These are phyloP conservation scores for Aethionema arabicum DNA, from an alignment of 345 rosid genomes.

Conservation along the genomic window DNA sequence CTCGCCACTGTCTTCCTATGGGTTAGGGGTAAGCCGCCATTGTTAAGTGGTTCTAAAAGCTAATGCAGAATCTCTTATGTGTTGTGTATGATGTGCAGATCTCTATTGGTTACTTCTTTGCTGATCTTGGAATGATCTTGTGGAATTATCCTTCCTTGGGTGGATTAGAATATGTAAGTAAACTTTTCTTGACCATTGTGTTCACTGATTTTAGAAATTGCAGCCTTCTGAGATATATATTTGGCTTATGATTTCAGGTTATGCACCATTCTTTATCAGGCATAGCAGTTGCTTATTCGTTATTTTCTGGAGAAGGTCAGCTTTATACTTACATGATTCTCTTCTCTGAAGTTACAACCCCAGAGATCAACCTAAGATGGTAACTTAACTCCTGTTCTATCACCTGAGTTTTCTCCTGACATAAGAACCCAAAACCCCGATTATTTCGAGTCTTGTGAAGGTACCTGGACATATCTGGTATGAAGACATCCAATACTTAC, in stretches of 20 bases:
- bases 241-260: conserved; percentile 52
- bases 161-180: conserved; percentile 87
- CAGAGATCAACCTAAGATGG: conserved; percentile 95
- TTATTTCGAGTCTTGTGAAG: conserved; percentile 28
- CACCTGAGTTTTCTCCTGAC: conserved; percentile 20
- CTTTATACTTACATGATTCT: conserved; percentile 81
- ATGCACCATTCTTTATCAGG: conserved; percentile 82
- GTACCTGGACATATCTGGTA: conserved; percentile 83
- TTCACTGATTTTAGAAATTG: too few species aligned
- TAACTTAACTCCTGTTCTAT: conserved; percentile 31
- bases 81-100: conserved; percentile 46
- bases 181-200: conserved; percentile 8
- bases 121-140: conserved; percentile 78
- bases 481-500: conserved; percentile 76
- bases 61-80: conserved; percentile 5
- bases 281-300: conserved; percentile 71
- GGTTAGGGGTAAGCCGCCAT: conserved; percentile 59
- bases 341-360: conserved; percentile 88
- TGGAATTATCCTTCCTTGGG: conserved; percentile 91
- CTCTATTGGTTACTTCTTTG: conserved; percentile 83
- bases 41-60: not conserved
- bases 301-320: conserved; percentile 88
- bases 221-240: conserved; percentile 2
- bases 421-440: not conserved
- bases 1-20: conserved; percentile 68